Conservation (phyloP, 371 early-diverging fungal species). For the Rhizopus arrhizus region DNA sequence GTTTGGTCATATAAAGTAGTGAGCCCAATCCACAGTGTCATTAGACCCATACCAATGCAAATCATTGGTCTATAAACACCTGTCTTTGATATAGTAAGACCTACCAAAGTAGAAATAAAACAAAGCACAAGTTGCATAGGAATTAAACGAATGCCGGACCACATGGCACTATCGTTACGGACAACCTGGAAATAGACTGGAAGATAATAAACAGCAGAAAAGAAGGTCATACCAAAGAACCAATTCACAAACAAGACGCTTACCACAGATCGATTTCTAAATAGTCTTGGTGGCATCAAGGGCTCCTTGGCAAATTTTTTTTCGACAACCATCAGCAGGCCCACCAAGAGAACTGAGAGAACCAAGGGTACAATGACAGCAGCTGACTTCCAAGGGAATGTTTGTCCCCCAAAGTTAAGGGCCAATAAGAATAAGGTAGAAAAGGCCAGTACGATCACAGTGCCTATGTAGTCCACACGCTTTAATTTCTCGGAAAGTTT, state of each 20-base stretch:
- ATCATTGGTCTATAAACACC: conserved; percentile 46
- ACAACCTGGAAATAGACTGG: conserved; percentile 84
- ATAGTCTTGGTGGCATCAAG: conserved; percentile 57
- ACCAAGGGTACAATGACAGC: conserved; percentile 64
- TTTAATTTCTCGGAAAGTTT: conserved; percentile 40
- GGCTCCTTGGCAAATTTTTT: conserved; percentile 52
- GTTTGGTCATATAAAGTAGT: conserved; percentile 19
- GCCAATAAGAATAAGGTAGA: conserved; percentile 46
- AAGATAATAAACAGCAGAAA: conserved; percentile 54
- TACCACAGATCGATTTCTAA: conserved; percentile 48
- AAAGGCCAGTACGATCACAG: conserved; percentile 55
- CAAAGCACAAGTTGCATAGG: conserved; percentile 41
- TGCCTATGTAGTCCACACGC: conserved; percentile 45
- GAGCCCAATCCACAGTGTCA: conserved; percentile 21
- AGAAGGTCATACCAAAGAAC: conserved; percentile 60
- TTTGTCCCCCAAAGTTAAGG: conserved; percentile 54
- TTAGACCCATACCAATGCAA: conserved; percentile 28
- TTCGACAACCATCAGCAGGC: conserved; percentile 46
- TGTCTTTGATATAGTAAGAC: conserved; percentile 37
- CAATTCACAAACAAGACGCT: conserved; percentile 48
- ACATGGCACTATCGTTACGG: conserved; percentile 50
- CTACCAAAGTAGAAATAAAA: conserved; percentile 29
- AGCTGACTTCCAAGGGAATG: conserved; percentile 66
- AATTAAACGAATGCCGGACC: conserved; percentile 52
- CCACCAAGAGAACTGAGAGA: conserved; percentile 47